Conservation (phyloP, 331 rosid genomes). For the Stylosanthes scabra region DNA sequence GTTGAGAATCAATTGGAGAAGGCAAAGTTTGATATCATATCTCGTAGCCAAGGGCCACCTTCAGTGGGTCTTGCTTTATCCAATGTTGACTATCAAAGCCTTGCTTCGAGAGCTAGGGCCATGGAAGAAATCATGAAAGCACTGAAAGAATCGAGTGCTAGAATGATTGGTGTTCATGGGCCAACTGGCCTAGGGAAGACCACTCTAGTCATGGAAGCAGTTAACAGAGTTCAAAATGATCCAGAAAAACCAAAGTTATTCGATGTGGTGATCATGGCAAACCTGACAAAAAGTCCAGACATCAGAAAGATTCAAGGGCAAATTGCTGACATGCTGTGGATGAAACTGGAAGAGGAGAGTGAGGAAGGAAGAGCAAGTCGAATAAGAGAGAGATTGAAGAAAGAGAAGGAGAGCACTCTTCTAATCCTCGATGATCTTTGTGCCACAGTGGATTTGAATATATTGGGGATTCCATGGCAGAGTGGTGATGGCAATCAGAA, state of each 20-base stretch:
- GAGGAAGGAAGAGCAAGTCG: slow-evolving; percentile 15
- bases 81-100: slow-evolving; percentile 13
- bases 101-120: not conserved
- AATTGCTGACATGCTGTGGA: slow-evolving; percentile 30
- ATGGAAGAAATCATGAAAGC: not conserved
- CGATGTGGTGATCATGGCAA: slow-evolving; percentile 8
- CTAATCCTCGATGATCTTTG: slow-evolving; percentile 37
- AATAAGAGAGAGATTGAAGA: not conserved
- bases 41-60: slow-evolving; percentile 4
- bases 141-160: not conserved
- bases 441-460: slow-evolving; percentile 7
- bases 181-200: slow-evolving; percentile 44
- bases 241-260: not conserved
- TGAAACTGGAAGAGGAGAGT: slow-evolving; percentile 2
- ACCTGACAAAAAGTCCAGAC: not conserved
- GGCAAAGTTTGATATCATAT: not conserved
- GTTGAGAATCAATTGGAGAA: not conserved
- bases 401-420: not conserved
- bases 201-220: slow-evolving; percentile 29
- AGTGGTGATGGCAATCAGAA: not conserved
- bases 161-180: slow-evolving; percentile 39
- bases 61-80: not conserved
- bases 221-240: not conserved
- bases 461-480: slow-evolving; percentile 29
- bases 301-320: slow-evolving; percentile 27